A percentile compares a stretch with the other conserved stretches of the same genome.
These are phyloP conservation scores for Aeschynomene evenia DNA, from an alignment of 306 rosid genomes.

Conservation along the genomic window DNA sequence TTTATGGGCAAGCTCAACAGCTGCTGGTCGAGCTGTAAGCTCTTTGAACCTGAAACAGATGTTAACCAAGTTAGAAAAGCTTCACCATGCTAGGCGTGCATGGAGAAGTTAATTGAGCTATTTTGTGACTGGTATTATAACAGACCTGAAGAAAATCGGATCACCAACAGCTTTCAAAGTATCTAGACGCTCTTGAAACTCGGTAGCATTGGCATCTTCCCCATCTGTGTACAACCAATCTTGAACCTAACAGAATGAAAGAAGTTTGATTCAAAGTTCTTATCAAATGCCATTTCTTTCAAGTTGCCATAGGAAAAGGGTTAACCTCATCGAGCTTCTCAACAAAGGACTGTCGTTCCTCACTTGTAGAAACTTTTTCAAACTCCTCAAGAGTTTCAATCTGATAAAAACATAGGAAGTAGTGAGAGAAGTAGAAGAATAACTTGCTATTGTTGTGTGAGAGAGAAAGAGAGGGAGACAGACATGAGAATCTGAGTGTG, in stretches of 20 bases:
- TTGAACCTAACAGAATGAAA: slow-evolving; percentile 65
- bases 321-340: slow-evolving; percentile 92
- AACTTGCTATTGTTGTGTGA: background rate
- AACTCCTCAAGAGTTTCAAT: slow-evolving; percentile 75
- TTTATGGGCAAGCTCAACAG: slow-evolving; percentile 61
- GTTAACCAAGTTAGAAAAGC: slow-evolving; percentile 33
- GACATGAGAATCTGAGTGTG: no score
- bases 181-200: slow-evolving; percentile 77
- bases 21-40: slow-evolving; percentile 76
- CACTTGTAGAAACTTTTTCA: slow-evolving; percentile 64
- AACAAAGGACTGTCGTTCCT: slow-evolving; percentile 71
- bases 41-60: slow-evolving; percentile 73
- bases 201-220: slow-evolving; percentile 89
- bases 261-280: slow-evolving; percentile 20
- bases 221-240: slow-evolving; percentile 97
- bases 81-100: background rate
- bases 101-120: slow-evolving; percentile 1
- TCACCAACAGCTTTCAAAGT: slow-evolving; percentile 76
- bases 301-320: slow-evolving; percentile 28
- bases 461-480: no score
- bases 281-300: background rate
- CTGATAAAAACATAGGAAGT: slow-evolving; percentile 42
- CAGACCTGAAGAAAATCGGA: slow-evolving; percentile 83
- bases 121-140: slow-evolving; percentile 22
- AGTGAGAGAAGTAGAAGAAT: slow-evolving; percentile 15